Base-by-base conservation (phyloP, 148 eudicot species). In the Rhododendron vialii region DNA sequence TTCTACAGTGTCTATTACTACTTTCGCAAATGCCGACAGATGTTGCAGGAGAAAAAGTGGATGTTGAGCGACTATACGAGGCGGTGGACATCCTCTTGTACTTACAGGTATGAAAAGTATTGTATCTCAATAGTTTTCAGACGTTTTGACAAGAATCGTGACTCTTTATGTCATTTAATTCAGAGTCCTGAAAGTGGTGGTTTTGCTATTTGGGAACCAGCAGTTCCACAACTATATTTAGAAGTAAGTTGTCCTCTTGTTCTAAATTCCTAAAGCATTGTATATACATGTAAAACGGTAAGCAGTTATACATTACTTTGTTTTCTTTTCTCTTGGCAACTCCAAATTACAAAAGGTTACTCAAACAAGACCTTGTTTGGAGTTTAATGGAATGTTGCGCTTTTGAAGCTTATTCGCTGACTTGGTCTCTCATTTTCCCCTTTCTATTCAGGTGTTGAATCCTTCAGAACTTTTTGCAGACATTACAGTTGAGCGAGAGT, bases 191-290 rank as follows among this genome's bases (percentile, higher is more conserved):
- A 48, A 38, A 88, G 55, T 84, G 92, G 92, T 14, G 91, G 92
- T 67, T 91, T 89, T 84, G 85, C 90, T 57, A 41, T 83, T 48
- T 91, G 92, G 91, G 92, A 91, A 76, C 88, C 89, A 20, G 71
- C 91, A n/a, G 78, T 89, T 65, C 90, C 90, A 67, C 77, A 81
- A 18, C 89, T 86, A 18, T 81, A 81, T 18, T 83, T 89, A 50
- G 65, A 89, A 82, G 91, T 78, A 81, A 81, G 48, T 22, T 36
- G 10, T 33, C 4, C 77, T 5, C 10, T n/a, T 36, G 36, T 33
- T 15, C 47, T 36, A 73, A 33, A 3, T 17, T 36, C 41, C 22
- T 35, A 17, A 1, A 13, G 76, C 10, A 10, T 13, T 26, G 28
- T 10, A 2, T 26, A 17, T 6, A 0, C 26, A 69, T n/a, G 35